Conservation (phyloP, 768 basidiomycete species). For the Amanita phalloides region DNA sequence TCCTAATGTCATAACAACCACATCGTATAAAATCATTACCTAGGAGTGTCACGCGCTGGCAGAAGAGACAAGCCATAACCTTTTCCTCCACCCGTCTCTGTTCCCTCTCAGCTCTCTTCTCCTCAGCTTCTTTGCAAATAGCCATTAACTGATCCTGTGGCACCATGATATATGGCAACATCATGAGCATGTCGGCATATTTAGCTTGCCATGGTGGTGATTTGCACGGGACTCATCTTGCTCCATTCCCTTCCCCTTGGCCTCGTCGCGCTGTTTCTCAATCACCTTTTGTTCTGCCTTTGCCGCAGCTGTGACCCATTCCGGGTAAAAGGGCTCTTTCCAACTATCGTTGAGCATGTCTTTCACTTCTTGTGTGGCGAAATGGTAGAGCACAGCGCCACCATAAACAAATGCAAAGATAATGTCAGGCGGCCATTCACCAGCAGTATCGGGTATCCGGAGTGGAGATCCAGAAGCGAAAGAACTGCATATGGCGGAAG, state of each 20-base stretch:
- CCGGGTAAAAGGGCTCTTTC: neutral
- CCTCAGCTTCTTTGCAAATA: slow-evolving; percentile 7
- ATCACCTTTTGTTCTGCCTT: neutral
- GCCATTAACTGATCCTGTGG: slow-evolving; percentile 7
- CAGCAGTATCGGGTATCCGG: neutral
- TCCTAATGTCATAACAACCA: no score
- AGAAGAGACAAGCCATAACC: no score
- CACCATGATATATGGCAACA: neutral
- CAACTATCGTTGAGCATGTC: neutral
- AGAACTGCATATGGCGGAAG: neutral
- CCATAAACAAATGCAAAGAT: neutral
- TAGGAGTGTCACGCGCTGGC: no score
- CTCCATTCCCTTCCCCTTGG: neutral
- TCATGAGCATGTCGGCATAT: neutral
- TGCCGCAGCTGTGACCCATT: no score
- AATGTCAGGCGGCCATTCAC: neutral
- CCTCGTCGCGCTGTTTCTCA: neutral
- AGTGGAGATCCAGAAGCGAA: neutral
- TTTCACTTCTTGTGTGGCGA: neutral
- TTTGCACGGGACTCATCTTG: neutral
- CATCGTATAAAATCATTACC: no score
- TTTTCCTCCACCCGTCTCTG: no score
- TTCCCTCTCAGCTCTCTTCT: slow-evolving; percentile 6
- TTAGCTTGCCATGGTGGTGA: neutral
- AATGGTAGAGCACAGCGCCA: neutral